Base-by-base conservation (phyloP, 2,329 filamentous ascomycete genomes). In the Plenodomus tracheiphilus region DNA sequence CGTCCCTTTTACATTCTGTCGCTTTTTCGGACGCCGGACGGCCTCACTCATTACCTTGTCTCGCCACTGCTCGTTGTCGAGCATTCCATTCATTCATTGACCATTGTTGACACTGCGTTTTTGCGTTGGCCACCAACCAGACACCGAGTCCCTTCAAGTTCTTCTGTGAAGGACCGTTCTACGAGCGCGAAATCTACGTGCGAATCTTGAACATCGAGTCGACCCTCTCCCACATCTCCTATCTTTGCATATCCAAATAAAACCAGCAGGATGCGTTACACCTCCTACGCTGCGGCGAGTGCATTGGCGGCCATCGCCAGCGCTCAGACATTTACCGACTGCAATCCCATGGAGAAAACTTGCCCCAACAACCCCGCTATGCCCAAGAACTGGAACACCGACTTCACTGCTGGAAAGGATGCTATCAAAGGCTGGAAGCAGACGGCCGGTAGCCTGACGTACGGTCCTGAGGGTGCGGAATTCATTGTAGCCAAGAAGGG, bases 401-500 rank as follows among this genome's bases (percentile, higher is more conserved):
- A 79, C 56, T 79, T 79, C 65, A 76, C 71, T 35, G 62, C 66
- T 21, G 75, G 73, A 36, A 61, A 65, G 44, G 59, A 59, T 6
- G 65, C 65, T 35, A 67, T 73, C 54, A 66, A 68, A 57, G 72
- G 66, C 52, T 69, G 62, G 71, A 72, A 67, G 46, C 66, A 69
- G 42, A 72, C 68, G 11, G 66, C 68, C 20, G 70, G 68, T n/a
- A 69, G 69, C 49, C 76, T 81, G 42, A 78, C 74, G 42, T 76
- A 76, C 50, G 63, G 51, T 25, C 41, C 68, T 8, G 68, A 75
- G 17, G 80, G 79, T 19, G 78, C 77, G 38, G 70, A 75, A n/a
- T 81, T 82, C 65, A 75, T 67, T 34, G 77, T 82, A 55, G 67
- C 64, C 39, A 77, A 75, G 54, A 71, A 72, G 25, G 74, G 72